Evolutionary conservation across 192 early-diverging fungal species (phyloP), one percentile per base, ranked within the genome.

Genomic region (Ambispora gerdemannii): DNA sequence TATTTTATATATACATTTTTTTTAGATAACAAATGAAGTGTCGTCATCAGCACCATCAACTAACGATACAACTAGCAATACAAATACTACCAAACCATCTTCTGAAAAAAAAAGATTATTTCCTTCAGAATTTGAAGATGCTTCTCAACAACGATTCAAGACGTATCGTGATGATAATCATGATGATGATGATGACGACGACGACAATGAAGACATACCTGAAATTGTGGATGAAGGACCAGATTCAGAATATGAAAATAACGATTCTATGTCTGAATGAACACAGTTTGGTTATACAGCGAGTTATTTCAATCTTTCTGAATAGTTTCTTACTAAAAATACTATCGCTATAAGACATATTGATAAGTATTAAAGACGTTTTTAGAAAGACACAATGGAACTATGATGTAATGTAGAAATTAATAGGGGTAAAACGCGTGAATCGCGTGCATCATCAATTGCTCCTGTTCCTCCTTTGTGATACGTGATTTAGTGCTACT

Each of bases 191-290:
- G 30, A n/a, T 43, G 62, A 63, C 47, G 35, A 33, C 28, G 63
- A 66, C 22, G 63, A 65, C n/a, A 47, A 66, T 50, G n/a, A 19
- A 15, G 63, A 66, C 31, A 50, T 66, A 15, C 63, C 63, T n/a
- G 63, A 66, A 30, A 66, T 66, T 66, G 30, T 66, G 1, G 24
- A 24, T 7, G 63, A 66, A 50, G 49, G 63, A 4, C 63, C 63
- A 30, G 63, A 66, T 66, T 66, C 63, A n/a, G 63, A 66, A 38
- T 66, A 30, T 17, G 63, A 66, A 50, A 33, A n/a, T n/a, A n/a
- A 43, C 38, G 38, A 43, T 43, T 43, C 15, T 6, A 43, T 43
- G 38, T 6, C 6, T 43, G 38, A 43, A 43, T 43, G 15, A 43
- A 43, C 15, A 43, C 38, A 10, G 7, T 43, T 15, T 10, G 15